Evolutionary conservation across 345 rosid genomes (phyloP).

Genomic region (Microthlaspi erraticum): DNA sequence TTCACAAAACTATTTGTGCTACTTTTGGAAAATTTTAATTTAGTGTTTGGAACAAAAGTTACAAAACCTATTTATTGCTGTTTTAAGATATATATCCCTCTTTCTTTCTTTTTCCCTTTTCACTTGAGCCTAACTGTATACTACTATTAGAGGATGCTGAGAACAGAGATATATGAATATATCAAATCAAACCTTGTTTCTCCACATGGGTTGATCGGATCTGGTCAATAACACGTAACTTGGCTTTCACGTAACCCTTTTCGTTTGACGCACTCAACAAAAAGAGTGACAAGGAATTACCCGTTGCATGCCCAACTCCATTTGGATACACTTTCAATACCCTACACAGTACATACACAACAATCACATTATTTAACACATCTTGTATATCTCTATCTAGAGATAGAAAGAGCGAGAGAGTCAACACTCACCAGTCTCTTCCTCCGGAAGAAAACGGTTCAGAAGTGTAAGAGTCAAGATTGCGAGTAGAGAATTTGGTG

Average conservation of each 20-base stretch:
- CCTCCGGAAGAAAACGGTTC: not conserved
- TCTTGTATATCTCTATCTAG: not conserved
- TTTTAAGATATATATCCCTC: too few species aligned
- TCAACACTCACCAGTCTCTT: slow-evolving; percentile 6
- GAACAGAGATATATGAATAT: too few species aligned
- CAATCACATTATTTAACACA: not conserved
- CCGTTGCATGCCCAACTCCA: slow-evolving; percentile 8
- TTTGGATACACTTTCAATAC: slow-evolving; percentile 24
- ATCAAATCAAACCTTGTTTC: slow-evolving; percentile 11
- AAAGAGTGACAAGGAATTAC: slow-evolving; percentile 17
- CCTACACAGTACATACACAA: not conserved
- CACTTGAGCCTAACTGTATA: not conserved
- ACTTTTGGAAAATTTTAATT: too few species aligned
- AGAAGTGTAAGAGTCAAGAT: slow-evolving; percentile 9
- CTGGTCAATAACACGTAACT: slow-evolving; percentile 21
- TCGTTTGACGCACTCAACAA: slow-evolving; percentile 4
- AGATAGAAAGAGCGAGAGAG: not conserved
- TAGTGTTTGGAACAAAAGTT: too few species aligned
- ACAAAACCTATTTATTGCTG: too few species aligned
- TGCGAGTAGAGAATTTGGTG: not conserved
- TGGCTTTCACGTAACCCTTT: slow-evolving; percentile 19
- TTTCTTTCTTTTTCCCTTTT: not conserved
- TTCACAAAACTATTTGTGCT: too few species aligned
- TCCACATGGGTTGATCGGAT: slow-evolving; percentile 9
- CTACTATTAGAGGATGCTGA: not conserved